These are phyloP conservation scores for Fusarium lyarnte DNA, from an alignment of 2,329 filamentous ascomycete genomes.

Conservation along the genomic window DNA sequence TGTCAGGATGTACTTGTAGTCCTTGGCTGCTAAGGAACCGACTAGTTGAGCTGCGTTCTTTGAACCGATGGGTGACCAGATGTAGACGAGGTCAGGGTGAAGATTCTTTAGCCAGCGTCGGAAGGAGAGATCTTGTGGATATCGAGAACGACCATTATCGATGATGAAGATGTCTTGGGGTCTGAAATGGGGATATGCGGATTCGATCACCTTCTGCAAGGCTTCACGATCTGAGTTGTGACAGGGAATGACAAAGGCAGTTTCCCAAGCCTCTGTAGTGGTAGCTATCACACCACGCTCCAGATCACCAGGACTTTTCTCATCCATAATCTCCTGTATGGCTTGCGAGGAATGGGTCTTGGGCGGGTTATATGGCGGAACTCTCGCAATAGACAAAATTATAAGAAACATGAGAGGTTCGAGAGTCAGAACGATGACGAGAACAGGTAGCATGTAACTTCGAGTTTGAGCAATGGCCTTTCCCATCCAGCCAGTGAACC, in stretches of 20 bases:
- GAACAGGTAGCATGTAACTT: neutral
- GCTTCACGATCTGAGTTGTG: conserved; percentile 4
- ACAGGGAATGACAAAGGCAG: neutral
- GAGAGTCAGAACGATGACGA: conserved; percentile 1
- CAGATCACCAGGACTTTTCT: neutral
- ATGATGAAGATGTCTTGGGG: conserved; percentile 10
- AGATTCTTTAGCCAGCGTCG: neutral
- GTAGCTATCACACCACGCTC: neutral
- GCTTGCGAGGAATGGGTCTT: neutral
- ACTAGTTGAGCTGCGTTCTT: conserved; percentile 3
- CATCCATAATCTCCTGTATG: fast-evolving
- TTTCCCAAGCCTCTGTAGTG: neutral
- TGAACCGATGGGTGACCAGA: conserved; percentile 3
- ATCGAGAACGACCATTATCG: neutral
- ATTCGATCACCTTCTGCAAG: neutral
- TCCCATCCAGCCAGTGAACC: neutral
- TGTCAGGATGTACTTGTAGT: conserved; percentile 3
- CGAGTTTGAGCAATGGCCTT: neutral
- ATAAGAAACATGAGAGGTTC: conserved; percentile 14
- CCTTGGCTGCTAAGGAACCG: neutral
- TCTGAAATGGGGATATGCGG: neutral
- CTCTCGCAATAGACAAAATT: neutral
- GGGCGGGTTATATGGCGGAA: neutral
- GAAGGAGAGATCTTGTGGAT: neutral
- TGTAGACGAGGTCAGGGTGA: neutral